phyloP scores from a whole-genome alignment of 106 monocot species.

The Ottelia alismoides region DNA sequence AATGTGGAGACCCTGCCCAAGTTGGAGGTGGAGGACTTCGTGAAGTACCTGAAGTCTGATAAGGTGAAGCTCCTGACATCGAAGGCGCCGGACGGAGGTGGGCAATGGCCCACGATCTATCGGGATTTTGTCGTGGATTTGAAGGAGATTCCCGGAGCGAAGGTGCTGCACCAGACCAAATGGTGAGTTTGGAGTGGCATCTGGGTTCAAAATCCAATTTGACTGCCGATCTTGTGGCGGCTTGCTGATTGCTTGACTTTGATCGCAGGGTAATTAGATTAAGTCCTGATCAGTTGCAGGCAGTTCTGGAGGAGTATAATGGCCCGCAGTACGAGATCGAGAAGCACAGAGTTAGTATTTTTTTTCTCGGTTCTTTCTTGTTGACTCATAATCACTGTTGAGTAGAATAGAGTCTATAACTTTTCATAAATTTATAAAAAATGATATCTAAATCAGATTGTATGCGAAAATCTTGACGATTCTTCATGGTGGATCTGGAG shows the following conservation, averaged over 20 bases:
- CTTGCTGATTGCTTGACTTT: too few relatives aligned
- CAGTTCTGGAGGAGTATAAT: constrained; percentile 38
- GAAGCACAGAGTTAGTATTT: constrained; percentile 19
- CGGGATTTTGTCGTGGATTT: constrained; percentile 64
- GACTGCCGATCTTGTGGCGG: too few relatives aligned
- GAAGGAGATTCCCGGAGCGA: constrained; percentile 59
- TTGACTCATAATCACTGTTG: too few relatives aligned
- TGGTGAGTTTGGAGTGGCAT: constrained; percentile 22
- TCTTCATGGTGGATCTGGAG: too few relatives aligned
- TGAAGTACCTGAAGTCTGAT: constrained; percentile 46
- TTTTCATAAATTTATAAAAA: too few relatives aligned
- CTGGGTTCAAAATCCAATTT: too few relatives aligned
- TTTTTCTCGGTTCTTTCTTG: neutral
- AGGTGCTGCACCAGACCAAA: constrained; percentile 41
- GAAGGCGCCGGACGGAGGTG: constrained; percentile 23
- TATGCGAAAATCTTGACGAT: too few relatives aligned
- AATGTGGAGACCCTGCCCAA: constrained; percentile 38
- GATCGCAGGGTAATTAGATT: constrained; percentile 53
- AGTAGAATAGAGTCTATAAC: too few relatives aligned
- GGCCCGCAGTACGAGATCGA: constrained; percentile 81
- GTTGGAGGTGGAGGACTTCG: constrained; percentile 56
- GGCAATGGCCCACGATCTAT: too few relatives aligned
- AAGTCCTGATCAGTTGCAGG: constrained; percentile 25
- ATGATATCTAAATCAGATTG: too few relatives aligned
- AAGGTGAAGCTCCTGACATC: constrained; percentile 56